Evolutionary conservation across 768 basidiomycete genomes (phyloP).

Genomic region (Pulveroboletus sp.): DNA sequence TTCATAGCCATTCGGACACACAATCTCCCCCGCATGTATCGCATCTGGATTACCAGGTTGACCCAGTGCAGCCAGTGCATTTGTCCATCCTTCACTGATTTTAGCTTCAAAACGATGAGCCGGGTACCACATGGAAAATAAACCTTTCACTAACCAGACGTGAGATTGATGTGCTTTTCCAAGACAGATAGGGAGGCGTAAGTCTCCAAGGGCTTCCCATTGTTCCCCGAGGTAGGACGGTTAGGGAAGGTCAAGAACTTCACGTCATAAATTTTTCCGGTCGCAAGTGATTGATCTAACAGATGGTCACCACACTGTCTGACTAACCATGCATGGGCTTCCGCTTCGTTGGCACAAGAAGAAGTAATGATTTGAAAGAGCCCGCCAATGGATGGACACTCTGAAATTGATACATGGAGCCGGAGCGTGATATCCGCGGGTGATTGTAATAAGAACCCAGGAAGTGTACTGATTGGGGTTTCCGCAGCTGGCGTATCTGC

Average conservation of each 20-base stretch:
- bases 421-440: background rate
- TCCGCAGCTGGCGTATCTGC: background rate
- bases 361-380: slow-evolving; percentile 6
- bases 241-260: slow-evolving; percentile 14
- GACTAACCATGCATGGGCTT: background rate
- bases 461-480: background rate
- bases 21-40: slow-evolving; percentile 1
- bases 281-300: slow-evolving; percentile 13
- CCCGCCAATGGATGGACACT: slow-evolving; percentile 14
- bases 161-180: slow-evolving; percentile 3
- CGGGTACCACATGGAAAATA: background rate
- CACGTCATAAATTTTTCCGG: slow-evolving; percentile 19
- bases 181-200: slow-evolving; percentile 17
- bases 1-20: slow-evolving; percentile 10
- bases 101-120: slow-evolving; percentile 10
- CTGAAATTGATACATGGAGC: slow-evolving; percentile 14
- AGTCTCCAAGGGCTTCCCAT: background rate
- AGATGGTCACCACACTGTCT: slow-evolving; percentile 4
- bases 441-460: background rate
- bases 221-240: background rate
- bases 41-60: background rate
- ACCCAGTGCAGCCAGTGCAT: background rate
- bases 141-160: slow-evolving; percentile 6
- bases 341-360: background rate
- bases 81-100: slow-evolving; percentile 9